phyloP scores from a whole-genome alignment of 116 monocot genomes.

The Dioscorea cayenensis region DNA sequence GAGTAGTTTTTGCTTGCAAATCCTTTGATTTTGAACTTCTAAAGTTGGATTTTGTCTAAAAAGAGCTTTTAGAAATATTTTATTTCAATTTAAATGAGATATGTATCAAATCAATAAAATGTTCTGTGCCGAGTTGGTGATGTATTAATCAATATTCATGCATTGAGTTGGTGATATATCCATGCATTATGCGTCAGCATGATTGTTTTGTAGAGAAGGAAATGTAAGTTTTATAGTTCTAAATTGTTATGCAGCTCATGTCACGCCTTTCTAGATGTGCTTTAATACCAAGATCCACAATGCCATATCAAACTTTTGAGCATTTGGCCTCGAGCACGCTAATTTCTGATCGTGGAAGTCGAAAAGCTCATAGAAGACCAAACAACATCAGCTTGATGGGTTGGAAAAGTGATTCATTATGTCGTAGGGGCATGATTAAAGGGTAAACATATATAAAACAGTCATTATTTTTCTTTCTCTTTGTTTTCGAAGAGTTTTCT shows the following conservation, averaged over 20 bases:
- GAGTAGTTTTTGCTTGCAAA: conserved; percentile 50
- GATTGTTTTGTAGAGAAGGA: background rate
- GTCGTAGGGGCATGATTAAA: background rate
- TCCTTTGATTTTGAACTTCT: background rate
- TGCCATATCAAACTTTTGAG: no score
- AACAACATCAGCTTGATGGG: background rate
- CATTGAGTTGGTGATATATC: no score
- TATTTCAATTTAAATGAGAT: background rate
- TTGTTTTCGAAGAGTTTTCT: no score
- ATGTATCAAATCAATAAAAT: background rate
- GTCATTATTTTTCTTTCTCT: background rate
- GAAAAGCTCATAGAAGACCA: no score
- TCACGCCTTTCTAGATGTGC: background rate
- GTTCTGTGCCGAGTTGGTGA: background rate
- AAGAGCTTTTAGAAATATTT: background rate
- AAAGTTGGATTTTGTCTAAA: background rate
- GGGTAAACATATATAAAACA: background rate
- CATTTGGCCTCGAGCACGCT: no score
- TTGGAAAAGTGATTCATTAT: background rate
- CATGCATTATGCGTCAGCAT: background rate
- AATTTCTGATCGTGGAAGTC: no score
- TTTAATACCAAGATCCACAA: no score
- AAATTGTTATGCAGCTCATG: no score
- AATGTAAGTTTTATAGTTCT: no score
- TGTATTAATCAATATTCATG: no score